Percentiles rank a stretch among this genome's conserved stretches.
Conservation (phyloP, 805 yeast genomes). For the Priceomyces melissophilus region DNA sequence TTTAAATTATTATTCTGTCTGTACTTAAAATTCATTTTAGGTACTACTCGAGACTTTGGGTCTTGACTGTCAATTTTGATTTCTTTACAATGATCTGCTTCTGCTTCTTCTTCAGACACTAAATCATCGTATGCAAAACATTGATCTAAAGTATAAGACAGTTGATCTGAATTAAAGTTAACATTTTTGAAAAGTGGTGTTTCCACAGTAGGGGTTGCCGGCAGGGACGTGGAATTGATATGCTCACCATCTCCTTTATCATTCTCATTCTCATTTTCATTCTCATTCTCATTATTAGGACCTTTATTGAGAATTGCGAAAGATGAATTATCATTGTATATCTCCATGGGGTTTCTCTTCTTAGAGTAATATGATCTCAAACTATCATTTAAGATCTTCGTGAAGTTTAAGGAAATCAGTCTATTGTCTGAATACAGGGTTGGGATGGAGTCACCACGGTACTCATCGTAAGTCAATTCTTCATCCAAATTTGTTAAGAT, state of each 20-base stretch:
- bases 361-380: conserved; percentile 29
- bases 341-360: conserved; percentile 26
- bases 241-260: background rate
- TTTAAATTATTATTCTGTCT: conserved; percentile 35
- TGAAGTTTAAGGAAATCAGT: conserved; percentile 27
- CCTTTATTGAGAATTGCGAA: conserved; percentile 27
- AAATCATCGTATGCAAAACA: conserved; percentile 32
- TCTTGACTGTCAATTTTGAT: conserved; percentile 8
- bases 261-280: background rate
- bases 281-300: background rate
- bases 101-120: conserved; percentile 5
- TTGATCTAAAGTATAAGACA: conserved; percentile 29
- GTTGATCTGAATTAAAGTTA: conserved; percentile 29
- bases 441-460: conserved; percentile 1
- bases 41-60: conserved; percentile 10
- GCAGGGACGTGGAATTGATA: conserved; percentile 1
- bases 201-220: conserved; percentile 5
- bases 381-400: conserved; percentile 37
- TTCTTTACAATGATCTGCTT: conserved; percentile 5
- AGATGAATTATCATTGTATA: conserved; percentile 31
- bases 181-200: conserved; percentile 38
- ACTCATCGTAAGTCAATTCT: conserved; percentile 11
- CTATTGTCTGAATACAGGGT: conserved; percentile 6
- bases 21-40: conserved; percentile 36
- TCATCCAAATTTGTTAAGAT: conserved; percentile 24